phyloP scores from a whole-genome alignment of 805 yeast species.

The Ogataea salicorniae region DNA sequence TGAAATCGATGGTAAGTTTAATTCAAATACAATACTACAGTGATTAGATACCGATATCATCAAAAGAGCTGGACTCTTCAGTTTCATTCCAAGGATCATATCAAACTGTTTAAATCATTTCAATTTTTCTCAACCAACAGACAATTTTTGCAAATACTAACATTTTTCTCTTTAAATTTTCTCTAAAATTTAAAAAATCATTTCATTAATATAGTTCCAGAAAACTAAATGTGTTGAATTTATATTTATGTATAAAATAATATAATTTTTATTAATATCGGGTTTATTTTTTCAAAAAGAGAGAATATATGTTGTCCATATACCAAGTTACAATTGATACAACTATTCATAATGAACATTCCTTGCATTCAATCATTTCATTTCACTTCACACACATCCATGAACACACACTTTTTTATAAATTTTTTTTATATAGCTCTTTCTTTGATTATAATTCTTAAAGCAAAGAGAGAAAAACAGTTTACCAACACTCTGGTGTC shows the following conservation, averaged over 20 bases:
- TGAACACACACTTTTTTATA: too few species aligned
- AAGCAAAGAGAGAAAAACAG: conserved; percentile 26
- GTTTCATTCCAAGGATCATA: not conserved
- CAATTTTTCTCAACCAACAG: not conserved
- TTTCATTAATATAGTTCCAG: conserved; percentile 46
- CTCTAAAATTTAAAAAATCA: too few species aligned
- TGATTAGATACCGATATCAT: conserved; percentile 20
- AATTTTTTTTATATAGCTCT: too few species aligned
- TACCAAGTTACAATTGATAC: too few species aligned
- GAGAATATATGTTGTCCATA: too few species aligned
- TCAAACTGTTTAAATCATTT: not conserved
- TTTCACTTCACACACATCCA: not conserved
- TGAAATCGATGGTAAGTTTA: conserved; percentile 72
- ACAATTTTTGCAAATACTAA: conserved; percentile 4
- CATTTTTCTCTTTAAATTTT: not conserved
- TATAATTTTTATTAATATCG: conserved; percentile 24
- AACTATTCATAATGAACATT: too few species aligned
- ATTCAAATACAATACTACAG: not conserved
- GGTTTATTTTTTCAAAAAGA: conserved; percentile 7
- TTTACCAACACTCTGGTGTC: conserved; percentile 95
- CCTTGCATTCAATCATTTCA: not conserved
- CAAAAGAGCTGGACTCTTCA: not conserved
- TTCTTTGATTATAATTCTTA: not conserved
- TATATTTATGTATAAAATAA: conserved; percentile 26
- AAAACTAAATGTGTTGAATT: conserved; percentile 46